phyloP scores from a whole-genome alignment of 371 early-diverging fungal genomes.

The Capillidium heterosporum region DNA sequence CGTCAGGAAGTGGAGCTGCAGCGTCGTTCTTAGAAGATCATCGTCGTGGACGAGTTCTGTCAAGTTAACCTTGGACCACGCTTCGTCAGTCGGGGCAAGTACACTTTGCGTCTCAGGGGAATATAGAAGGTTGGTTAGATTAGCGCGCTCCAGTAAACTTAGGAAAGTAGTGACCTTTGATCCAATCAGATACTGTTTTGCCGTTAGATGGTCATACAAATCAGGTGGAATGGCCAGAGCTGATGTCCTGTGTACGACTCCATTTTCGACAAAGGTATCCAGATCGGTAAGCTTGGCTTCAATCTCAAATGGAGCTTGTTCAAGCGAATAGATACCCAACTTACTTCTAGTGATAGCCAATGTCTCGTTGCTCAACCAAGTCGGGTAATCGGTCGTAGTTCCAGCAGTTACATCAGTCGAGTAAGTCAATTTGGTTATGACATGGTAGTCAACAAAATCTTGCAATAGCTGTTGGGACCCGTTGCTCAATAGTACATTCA shows the following conservation, averaged over 20 bases:
- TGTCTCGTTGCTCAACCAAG: too few relatives aligned
- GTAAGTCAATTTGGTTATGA: not conserved
- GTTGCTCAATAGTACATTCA: not conserved
- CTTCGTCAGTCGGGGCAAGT: not conserved
- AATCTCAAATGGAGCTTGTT: not conserved
- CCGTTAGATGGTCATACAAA: not conserved
- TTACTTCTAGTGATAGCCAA: too few relatives aligned
- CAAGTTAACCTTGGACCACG: not conserved
- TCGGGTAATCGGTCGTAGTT: too few relatives aligned
- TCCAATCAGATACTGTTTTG: not conserved
- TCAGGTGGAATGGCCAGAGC: not conserved
- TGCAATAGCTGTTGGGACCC: not conserved
- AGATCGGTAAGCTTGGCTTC: not conserved
- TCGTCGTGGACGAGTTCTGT: not conserved
- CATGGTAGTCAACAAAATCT: not conserved
- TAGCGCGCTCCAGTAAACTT: not conserved
- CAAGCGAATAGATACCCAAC: not conserved
- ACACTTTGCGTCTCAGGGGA: not conserved
- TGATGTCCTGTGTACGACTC: not conserved
- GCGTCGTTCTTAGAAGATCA: not conserved
- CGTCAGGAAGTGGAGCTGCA: not conserved
- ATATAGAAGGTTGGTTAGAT: not conserved
- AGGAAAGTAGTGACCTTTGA: not conserved
- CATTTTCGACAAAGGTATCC: not conserved
- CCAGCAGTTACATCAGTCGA: too few relatives aligned